These are phyloP conservation scores for Silene latifolia DNA, from an alignment of 148 eudicot genomes.

Conservation along the genomic window DNA sequence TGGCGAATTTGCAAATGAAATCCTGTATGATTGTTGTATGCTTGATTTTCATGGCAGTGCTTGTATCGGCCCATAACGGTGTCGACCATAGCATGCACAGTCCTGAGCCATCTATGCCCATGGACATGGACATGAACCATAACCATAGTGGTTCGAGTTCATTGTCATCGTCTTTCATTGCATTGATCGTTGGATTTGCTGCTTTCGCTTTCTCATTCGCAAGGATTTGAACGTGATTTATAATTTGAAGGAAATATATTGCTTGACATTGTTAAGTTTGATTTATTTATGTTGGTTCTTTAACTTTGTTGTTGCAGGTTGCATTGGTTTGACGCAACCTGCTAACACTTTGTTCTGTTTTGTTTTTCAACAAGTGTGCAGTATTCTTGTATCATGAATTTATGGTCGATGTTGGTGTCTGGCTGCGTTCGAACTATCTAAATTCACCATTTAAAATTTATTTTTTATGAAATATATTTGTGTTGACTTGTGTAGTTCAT, in stretches of 20 bases:
- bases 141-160: slow-evolving; percentile 4
- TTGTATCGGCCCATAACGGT: slow-evolving; percentile 20
- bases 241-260: background rate
- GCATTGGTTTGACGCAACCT: no score
- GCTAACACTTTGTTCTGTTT: no score
- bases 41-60: slow-evolving; percentile 10
- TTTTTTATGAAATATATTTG: no score
- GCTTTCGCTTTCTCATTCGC: slow-evolving; percentile 15
- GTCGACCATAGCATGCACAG: background rate
- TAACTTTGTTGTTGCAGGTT: no score
- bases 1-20: slow-evolving; percentile 18
- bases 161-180: slow-evolving; percentile 8
- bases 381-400: no score
- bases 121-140: background rate
- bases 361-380: no score
- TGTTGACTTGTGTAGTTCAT: no score
- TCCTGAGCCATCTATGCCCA: background rate
- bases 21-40: background rate
- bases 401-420: no score
- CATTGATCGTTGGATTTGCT: slow-evolving; percentile 19
- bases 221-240: slow-evolving; percentile 7
- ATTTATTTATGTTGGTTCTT: background rate
- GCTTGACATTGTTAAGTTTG: background rate
- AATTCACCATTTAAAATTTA: no score
- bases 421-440: no score